phyloP scores from a whole-genome alignment of 306 rosid species.

The Quercus alba region DNA sequence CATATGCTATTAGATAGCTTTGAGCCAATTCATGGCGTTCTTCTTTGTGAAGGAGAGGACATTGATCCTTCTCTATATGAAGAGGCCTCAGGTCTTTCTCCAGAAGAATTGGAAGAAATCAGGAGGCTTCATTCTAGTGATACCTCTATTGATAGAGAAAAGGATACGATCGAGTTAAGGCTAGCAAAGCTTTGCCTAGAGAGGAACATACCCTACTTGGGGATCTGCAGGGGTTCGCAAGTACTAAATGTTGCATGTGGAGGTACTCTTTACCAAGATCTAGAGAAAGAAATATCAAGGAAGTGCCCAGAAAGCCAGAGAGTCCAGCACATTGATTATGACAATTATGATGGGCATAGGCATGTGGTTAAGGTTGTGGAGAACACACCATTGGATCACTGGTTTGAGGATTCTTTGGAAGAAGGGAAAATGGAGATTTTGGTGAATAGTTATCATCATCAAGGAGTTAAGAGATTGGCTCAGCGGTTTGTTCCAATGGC shows the following conservation, averaged over 20 bases:
- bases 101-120: slow-evolving; percentile 68
- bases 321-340: slow-evolving; percentile 70
- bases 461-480: slow-evolving; percentile 83
- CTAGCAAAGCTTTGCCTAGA: slow-evolving; percentile 87
- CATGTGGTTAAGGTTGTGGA: slow-evolving; percentile 66
- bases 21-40: slow-evolving; percentile 96
- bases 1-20: slow-evolving; percentile 77
- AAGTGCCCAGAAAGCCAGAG: slow-evolving; percentile 30
- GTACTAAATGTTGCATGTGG: slow-evolving; percentile 90
- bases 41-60: slow-evolving; percentile 94
- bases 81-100: slow-evolving; percentile 44
- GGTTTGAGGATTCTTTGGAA: slow-evolving; percentile 76
- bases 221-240: slow-evolving; percentile 91
- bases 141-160: slow-evolving; percentile 76
- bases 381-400: slow-evolving; percentile 67
- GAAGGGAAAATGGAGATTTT: slow-evolving; percentile 52
- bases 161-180: slow-evolving; percentile 77
- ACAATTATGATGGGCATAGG: slow-evolving; percentile 86
- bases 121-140: slow-evolving; percentile 74
- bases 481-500: slow-evolving; percentile 89
- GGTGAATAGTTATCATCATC: slow-evolving; percentile 95
- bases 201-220: slow-evolving; percentile 87
- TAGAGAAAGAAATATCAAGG: slow-evolving; percentile 59
- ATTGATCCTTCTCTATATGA: slow-evolving; percentile 86
- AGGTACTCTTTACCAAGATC: slow-evolving; percentile 73